Evolutionary conservation across 305 asterid species (phyloP).

Genomic region (Nicotiana rustica): DNA sequence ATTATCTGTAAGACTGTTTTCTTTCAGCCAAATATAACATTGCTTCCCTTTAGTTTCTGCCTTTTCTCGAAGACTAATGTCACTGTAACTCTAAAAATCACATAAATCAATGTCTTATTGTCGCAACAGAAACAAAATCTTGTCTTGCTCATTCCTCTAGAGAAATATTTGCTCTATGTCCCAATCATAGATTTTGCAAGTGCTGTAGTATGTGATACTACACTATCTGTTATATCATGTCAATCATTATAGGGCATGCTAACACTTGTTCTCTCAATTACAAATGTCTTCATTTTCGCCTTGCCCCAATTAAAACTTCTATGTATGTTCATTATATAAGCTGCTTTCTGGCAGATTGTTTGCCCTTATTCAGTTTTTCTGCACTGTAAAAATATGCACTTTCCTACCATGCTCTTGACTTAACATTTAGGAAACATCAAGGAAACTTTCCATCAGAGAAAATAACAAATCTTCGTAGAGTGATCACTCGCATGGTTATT

Average conservation of each 20-base stretch:
- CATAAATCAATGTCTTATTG: neutral
- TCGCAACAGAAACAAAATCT: neutral
- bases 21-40: neutral
- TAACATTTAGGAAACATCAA: neutral
- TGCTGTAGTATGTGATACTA: neutral
- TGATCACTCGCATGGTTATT: neutral
- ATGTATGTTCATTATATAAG: constrained; percentile 1
- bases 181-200: neutral
- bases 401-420: constrained; percentile 1
- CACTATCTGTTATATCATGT: neutral
- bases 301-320: neutral
- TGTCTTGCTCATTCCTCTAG: neutral
- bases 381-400: neutral
- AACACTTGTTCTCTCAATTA: neutral
- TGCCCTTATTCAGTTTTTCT: neutral
- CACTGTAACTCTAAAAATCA: constrained; percentile 20
- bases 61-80: neutral
- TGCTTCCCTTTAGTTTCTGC: constrained; percentile 7
- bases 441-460: neutral
- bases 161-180: neutral
- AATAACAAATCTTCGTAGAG: constrained; percentile 13
- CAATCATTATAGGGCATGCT: neutral
- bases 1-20: too few species aligned
- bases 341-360: constrained; percentile 1
- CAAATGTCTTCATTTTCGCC: neutral